phyloP scores from a whole-genome alignment of 805 yeast genomes.

The Isabelozyma rhagii region DNA sequence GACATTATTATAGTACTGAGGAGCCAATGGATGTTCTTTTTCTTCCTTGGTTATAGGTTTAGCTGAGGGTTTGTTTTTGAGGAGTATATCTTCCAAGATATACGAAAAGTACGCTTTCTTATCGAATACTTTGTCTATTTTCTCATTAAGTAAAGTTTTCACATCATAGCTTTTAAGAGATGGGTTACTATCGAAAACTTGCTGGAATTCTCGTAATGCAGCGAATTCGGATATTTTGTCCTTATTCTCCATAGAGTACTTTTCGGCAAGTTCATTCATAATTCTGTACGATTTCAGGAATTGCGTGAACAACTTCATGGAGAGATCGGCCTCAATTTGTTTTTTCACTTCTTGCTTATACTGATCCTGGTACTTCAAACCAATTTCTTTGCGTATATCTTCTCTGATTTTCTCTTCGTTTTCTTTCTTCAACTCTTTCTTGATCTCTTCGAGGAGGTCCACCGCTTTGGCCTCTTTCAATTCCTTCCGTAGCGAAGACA shows the following conservation, averaged over 20 bases:
- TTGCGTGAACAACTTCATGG: conserved; percentile 9
- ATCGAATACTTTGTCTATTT: conserved; percentile 1
- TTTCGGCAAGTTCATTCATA: conserved; percentile 9
- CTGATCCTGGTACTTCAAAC: conserved; percentile 1
- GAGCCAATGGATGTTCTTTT: conserved; percentile 7
- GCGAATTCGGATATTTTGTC: conserved; percentile 8
- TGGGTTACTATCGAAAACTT: conserved; percentile 1
- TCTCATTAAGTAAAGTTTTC: neutral
- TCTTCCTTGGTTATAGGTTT: conserved; percentile 11
- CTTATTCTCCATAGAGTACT: conserved; percentile 7
- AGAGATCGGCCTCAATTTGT: conserved; percentile 6
- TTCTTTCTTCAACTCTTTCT: conserved; percentile 2
- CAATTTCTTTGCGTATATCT: neutral
- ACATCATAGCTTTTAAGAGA: neutral
- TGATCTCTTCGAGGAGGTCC: conserved; percentile 6
- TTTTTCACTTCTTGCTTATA: conserved; percentile 4
- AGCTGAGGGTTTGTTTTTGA: conserved; percentile 6
- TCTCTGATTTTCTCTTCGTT: neutral
- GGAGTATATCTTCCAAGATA: conserved; percentile 6
- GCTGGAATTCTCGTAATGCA: conserved; percentile 9
- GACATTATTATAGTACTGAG: conserved; percentile 7
- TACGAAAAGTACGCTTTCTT: conserved; percentile 5
- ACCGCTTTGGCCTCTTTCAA: conserved; percentile 7
- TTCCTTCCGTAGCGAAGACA: conserved; percentile 6
- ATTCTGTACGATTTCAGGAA: conserved; percentile 8